Conservation (phyloP, 129 eudicot species). For the Artemisia tridentata region DNA sequence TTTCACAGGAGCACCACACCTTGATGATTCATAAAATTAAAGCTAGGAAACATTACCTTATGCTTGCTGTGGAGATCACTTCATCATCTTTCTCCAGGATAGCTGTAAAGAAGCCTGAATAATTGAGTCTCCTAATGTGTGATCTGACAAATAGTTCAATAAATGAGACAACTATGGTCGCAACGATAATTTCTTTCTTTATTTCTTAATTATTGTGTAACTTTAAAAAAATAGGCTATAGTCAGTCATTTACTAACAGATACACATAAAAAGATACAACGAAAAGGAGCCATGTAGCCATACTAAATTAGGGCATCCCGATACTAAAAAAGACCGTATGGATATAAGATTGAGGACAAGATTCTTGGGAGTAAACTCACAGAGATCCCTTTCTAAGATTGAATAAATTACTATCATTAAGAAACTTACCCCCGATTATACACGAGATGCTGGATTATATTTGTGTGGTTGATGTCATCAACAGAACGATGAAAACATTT, state of each 20-base stretch:
- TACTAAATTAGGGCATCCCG: no score
- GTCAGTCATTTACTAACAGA: neutral
- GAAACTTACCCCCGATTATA: neutral
- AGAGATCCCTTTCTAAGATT: neutral
- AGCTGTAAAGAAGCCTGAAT: constrained; percentile 49
- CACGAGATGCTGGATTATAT: neutral
- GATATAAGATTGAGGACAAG: no score
- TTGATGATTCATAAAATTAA: neutral
- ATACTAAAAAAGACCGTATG: no score
- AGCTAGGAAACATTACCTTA: constrained; percentile 41
- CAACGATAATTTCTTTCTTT: neutral
- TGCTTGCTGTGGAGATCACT: constrained; percentile 56
- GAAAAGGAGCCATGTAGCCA: no score
- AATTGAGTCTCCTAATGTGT: constrained; percentile 53
- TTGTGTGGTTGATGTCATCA: neutral
- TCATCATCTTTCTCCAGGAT: constrained; percentile 63
- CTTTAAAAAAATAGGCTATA: neutral
- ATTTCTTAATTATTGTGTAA: neutral
- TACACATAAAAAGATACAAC: neutral
- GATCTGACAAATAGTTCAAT: constrained; percentile 44
- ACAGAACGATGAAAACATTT: neutral
- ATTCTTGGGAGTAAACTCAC: no score
- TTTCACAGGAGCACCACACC: neutral
- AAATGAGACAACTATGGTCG: neutral
- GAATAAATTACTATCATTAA: neutral